These are phyloP conservation scores for Seminavis robusta DNA, from an alignment of 108 stramenopile genomes.

Conservation along the genomic window DNA sequence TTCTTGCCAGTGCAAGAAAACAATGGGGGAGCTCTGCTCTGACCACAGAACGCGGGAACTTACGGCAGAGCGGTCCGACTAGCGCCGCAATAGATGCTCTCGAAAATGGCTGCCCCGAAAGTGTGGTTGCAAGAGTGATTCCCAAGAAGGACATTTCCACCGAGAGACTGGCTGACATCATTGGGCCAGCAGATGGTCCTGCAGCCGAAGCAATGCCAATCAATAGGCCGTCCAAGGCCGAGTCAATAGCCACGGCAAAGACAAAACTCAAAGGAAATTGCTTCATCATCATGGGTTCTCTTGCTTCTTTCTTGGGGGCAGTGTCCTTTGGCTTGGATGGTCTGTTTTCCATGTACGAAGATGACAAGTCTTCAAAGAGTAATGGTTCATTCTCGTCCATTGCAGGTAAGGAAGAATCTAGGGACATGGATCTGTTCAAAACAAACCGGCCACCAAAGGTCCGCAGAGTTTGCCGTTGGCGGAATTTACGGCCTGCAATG, in stretches of 20 bases:
- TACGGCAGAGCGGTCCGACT: conserved; percentile 3
- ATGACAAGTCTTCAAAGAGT: not conserved
- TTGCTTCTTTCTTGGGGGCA: too few relatives aligned
- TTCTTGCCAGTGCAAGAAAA: too few relatives aligned
- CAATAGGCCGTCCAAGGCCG: conserved; percentile 10
- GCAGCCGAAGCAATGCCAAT: conserved; percentile 21
- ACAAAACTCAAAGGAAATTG: conserved; percentile 5
- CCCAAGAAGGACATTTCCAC: conserved; percentile 21
- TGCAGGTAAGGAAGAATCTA: not conserved
- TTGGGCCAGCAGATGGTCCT: conserved; percentile 6
- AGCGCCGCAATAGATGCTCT: not conserved
- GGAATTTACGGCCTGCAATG: not conserved
- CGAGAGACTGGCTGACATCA: conserved; percentile 6
- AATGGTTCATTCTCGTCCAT: not conserved
- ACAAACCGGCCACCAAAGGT: not conserved
- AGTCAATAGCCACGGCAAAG: conserved; percentile 2
- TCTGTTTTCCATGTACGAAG: not conserved
- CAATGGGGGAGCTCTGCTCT: too few relatives aligned
- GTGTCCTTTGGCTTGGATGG: not conserved
- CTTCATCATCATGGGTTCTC: not conserved
- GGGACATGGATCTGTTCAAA: not conserved
- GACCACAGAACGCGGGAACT: too few relatives aligned
- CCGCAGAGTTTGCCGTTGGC: not conserved
- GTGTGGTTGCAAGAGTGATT: conserved; percentile 9
- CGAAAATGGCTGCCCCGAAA: not conserved